These are phyloP conservation scores for Penicillium rolfsii DNA, from an alignment of 2,329 filamentous ascomycete genomes.

Conservation along the genomic window DNA sequence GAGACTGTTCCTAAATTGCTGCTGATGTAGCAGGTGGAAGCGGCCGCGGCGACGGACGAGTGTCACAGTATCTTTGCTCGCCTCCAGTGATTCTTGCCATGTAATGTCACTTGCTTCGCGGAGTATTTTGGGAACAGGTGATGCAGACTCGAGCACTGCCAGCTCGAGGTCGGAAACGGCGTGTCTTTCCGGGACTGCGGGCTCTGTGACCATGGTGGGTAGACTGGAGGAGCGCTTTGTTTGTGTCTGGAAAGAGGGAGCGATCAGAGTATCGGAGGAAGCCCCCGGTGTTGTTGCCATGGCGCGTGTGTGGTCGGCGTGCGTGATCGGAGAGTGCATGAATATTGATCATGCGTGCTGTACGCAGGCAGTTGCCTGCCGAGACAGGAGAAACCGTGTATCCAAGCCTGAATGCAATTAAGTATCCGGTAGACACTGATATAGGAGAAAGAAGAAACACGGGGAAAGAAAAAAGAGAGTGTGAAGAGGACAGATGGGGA, in stretches of 20 bases:
- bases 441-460: not conserved
- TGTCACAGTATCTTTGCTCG: conserved; percentile 18
- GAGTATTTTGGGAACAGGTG: conserved; percentile 22
- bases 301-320: not conserved
- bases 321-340: not conserved
- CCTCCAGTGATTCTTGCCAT: conserved; percentile 22
- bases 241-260: conserved; percentile 7
- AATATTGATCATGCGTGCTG: not conserved
- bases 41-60: conserved; percentile 20
- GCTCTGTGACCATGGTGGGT: not conserved
- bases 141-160: conserved; percentile 6
- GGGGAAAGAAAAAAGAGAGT: too few relatives aligned
- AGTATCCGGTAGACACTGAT: too few relatives aligned
- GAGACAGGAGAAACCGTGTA: not conserved
- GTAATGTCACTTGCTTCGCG: conserved; percentile 29
- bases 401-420: not conserved
- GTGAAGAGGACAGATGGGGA: not conserved
- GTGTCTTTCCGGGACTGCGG: not conserved
- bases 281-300: conserved; percentile 18
- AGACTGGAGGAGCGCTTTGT: not conserved
- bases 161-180: conserved; percentile 16
- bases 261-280: conserved; percentile 25
- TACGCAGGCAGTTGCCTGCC: conserved; percentile 15
- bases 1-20: conserved; percentile 42
- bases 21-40: conserved; percentile 27